These are phyloP conservation scores for Neobulgaria alba DNA, from an alignment of 2,329 filamentous ascomycete genomes.

Conservation along the genomic window DNA sequence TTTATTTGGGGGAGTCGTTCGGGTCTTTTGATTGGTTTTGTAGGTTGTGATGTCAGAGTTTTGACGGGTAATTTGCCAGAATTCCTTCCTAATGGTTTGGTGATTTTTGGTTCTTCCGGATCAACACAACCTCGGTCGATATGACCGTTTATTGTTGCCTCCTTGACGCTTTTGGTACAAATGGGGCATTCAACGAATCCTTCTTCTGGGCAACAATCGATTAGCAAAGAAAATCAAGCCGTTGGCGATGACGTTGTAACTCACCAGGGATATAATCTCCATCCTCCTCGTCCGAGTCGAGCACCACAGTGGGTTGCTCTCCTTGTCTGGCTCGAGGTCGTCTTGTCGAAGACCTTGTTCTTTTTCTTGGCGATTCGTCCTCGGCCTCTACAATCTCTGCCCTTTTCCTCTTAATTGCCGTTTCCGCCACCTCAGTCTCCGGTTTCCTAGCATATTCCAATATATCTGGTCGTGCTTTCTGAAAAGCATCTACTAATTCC, in stretches of 20 bases:
- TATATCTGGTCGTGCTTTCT: slow-evolving; percentile 51
- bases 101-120: slow-evolving; percentile 13
- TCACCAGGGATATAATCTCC: slow-evolving; percentile 26
- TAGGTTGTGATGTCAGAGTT: slow-evolving; percentile 3
- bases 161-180: slow-evolving; percentile 69
- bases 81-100: neutral
- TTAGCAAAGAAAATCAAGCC: slow-evolving; percentile 4
- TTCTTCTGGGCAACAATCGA: slow-evolving; percentile 14
- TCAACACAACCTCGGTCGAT: slow-evolving; percentile 46
- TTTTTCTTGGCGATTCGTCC: slow-evolving; percentile 36
- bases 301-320: slow-evolving; percentile 25
- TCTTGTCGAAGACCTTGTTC: slow-evolving; percentile 42
- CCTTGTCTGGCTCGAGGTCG: slow-evolving; percentile 22
- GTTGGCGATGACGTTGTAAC: neutral
- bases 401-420: slow-evolving; percentile 43
- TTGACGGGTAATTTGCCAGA: slow-evolving; percentile 3
- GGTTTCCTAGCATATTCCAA: slow-evolving; percentile 53
- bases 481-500: slow-evolving; percentile 75
- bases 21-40: slow-evolving; percentile 14
- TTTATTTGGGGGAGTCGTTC: slow-evolving; percentile 62
- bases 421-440: slow-evolving; percentile 4
- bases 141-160: slow-evolving; percentile 68
- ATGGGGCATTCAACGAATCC: slow-evolving; percentile 78
- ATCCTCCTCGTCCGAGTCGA: slow-evolving; percentile 24
- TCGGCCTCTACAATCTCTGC: slow-evolving; percentile 25